A percentile compares a stretch with the other conserved stretches of the same genome.
Conservation (phyloP, 2,329 filamentous ascomycete genomes). For the Cadophora sp. region DNA sequence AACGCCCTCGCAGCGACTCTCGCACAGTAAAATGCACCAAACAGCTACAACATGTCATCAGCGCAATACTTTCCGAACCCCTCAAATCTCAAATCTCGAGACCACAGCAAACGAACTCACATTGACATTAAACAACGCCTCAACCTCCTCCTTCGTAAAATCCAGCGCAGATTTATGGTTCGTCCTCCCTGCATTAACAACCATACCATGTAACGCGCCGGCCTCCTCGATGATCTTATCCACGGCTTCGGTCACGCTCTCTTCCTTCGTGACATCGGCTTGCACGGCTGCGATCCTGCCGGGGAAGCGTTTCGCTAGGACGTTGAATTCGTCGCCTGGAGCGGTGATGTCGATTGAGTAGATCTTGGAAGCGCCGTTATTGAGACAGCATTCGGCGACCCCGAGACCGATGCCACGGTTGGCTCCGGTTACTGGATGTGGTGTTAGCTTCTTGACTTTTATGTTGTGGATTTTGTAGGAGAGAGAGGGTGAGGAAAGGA, state of each 20-base stretch:
- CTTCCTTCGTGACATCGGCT: slow-evolving; percentile 56
- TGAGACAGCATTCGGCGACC: slow-evolving; percentile 55
- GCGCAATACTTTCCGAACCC: neutral
- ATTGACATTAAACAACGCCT: slow-evolving; percentile 53
- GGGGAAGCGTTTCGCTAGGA: slow-evolving; percentile 49
- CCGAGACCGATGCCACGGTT: slow-evolving; percentile 53
- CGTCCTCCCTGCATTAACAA: slow-evolving; percentile 57
- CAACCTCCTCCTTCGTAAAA: slow-evolving; percentile 55
- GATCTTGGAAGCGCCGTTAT: slow-evolving; percentile 51
- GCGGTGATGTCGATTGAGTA: slow-evolving; percentile 56
- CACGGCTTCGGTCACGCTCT: slow-evolving; percentile 52
- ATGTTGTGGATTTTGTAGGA: too few species aligned
- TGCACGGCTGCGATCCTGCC: slow-evolving; percentile 50
- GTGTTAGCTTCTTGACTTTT: neutral
- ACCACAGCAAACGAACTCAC: slow-evolving; percentile 21
- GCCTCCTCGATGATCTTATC: slow-evolving; percentile 53
- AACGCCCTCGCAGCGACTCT: slow-evolving; percentile 52
- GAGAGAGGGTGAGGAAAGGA: too few species aligned
- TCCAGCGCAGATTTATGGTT: slow-evolving; percentile 60
- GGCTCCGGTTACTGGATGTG: slow-evolving; percentile 45
- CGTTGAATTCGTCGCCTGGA: slow-evolving; percentile 51
- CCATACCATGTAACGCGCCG: slow-evolving; percentile 56
- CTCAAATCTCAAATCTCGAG: neutral
- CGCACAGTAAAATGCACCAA: slow-evolving; percentile 54
- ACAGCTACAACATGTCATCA: slow-evolving; percentile 42